These are phyloP conservation scores for Mangifera indica DNA, from an alignment of 345 rosid genomes.

Conservation along the genomic window DNA sequence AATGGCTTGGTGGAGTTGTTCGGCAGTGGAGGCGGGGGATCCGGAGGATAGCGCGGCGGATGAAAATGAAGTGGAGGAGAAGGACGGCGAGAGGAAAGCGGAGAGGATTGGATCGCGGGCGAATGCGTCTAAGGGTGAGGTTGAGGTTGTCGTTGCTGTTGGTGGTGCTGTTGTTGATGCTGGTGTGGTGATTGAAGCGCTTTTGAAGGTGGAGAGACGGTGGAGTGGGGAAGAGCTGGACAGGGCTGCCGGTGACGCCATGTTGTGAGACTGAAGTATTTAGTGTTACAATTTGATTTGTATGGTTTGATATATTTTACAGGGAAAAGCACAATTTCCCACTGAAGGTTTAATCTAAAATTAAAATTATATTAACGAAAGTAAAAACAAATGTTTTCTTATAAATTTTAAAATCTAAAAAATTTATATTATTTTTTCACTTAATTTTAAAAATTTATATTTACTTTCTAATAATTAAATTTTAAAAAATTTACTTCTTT, in stretches of 20 bases:
- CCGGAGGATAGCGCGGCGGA: constrained; percentile 97
- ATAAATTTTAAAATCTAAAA: too few relatives aligned
- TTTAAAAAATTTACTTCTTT: too few relatives aligned
- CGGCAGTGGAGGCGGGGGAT: constrained; percentile 98
- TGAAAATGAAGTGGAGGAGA: constrained; percentile 89
- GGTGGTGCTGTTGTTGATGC: constrained; percentile 32
- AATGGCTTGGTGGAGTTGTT: constrained; percentile 90
- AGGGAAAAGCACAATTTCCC: too few relatives aligned
- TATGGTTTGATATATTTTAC: too few relatives aligned
- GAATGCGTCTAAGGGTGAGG: constrained; percentile 62
- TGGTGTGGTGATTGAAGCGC: constrained; percentile 26
- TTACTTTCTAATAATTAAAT: too few relatives aligned
- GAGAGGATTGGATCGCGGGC: constrained; percentile 72
- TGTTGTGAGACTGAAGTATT: background rate
- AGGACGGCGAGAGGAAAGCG: constrained; percentile 80
- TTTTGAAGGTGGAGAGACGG: constrained; percentile 70
- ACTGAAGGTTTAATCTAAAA: too few relatives aligned
- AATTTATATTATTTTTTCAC: too few relatives aligned
- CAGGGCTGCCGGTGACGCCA: constrained; percentile 60
- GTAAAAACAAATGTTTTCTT: too few relatives aligned
- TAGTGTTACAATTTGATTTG: too few relatives aligned
- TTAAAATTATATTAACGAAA: too few relatives aligned
- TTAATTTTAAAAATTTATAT: too few relatives aligned
- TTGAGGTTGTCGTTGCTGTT: constrained; percentile 19
- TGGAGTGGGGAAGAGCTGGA: constrained; percentile 59